Base-by-base conservation (phyloP, 768 basidiomycete genomes). In the Sporobolomyces roseus region DNA sequence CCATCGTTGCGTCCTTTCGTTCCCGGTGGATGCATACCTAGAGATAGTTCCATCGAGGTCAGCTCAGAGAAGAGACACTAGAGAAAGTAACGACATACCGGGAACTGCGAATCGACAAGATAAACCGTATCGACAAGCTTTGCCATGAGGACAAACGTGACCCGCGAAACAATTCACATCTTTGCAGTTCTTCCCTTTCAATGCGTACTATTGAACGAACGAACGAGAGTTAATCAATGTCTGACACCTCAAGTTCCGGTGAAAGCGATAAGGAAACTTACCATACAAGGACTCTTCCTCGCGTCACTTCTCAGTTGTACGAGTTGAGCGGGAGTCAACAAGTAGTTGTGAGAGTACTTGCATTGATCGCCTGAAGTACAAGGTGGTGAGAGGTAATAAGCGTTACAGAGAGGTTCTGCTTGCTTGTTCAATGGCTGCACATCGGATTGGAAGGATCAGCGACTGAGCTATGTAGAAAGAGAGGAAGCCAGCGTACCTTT, bases 351-450 rank as follows among this genome's bases (percentile, higher is more conserved):
- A 25, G 38, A 32, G 63, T 72, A 72, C n/a, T 41, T 48, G 63
- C 55, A 55, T 23, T 54, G 38, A 2, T 45, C 41, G 10, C 38
- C 55, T 54, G 36, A 2, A 29, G 0, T 53, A 30, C 59, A 65
- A 1, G 54, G 63, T 14, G 58, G 58, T 4, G 58, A 33, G 38
- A 70, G 68, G 68, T 72, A 72, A 60, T 62, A 50, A 35, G 23
- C 27, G 55, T 72, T 72, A 45, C 71, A 72, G 23, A 54, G 51
- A 2, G 63, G 63, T 12, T 61, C 53, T 19, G 14, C 33, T 29
- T 72, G 71, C 60, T 72, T 72, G 43, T 60, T 62, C 5, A 72
- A 54, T 1, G 66, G 52, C 70, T 71, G 65, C 36, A 1, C 6
- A 49, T 4, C 29, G 32, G 16, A 7, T 4, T 41, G 27, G 25